Evolutionary conservation across 306 rosid genomes (phyloP).

Genomic region (Quercus robur): DNA sequence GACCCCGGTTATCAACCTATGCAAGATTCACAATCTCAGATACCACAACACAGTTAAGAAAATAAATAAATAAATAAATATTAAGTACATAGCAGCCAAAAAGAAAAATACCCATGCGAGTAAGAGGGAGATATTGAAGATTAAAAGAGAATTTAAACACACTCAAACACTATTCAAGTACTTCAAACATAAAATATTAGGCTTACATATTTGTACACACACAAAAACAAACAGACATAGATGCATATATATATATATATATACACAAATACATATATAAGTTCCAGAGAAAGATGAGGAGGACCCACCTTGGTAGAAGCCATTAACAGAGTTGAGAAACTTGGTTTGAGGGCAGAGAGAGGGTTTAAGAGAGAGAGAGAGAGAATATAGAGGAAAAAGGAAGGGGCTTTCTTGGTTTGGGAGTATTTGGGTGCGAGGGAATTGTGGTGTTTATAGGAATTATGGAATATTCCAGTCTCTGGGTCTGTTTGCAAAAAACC

Average conservation of each 20-base stretch:
- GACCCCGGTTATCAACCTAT: constrained; percentile 38
- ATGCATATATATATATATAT: no score
- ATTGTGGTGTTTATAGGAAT: neutral
- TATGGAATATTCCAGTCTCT: neutral
- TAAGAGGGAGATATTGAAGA: neutral
- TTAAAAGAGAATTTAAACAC: neutral
- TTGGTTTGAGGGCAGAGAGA: neutral
- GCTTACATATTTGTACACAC: no score
- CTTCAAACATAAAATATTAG: no score
- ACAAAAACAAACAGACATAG: no score
- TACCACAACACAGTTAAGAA: neutral
- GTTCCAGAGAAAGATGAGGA: neutral
- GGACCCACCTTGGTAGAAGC: constrained; percentile 34
- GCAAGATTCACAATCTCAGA: neutral
- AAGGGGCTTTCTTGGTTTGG: neutral
- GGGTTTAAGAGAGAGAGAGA: neutral
- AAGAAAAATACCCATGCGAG: neutral
- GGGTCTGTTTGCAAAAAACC: no score
- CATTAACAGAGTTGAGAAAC: constrained; percentile 4
- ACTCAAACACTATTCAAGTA: neutral
- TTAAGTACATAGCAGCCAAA: neutral
- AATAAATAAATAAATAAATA: neutral
- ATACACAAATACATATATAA: neutral
- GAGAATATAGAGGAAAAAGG: neutral
- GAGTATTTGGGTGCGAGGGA: neutral